Conservation (phyloP, 2,329 filamentous ascomycete genomes). For the Botryosphaeria dothidea region DNA sequence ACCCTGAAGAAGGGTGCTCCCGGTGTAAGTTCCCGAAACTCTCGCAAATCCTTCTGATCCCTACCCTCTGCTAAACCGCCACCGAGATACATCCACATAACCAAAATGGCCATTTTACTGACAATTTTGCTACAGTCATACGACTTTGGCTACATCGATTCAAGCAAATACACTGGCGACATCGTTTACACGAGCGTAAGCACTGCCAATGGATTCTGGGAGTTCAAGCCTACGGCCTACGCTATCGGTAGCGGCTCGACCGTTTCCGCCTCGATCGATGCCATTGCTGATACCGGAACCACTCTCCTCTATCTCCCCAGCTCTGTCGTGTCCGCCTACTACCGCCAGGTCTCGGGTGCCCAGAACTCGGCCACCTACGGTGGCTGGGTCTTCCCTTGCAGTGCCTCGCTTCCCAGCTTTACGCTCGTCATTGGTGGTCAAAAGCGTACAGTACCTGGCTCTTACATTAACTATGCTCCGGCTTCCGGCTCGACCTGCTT, state of each 20-base stretch:
- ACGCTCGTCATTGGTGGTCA: slow-evolving; percentile 52
- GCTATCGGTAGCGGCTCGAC: slow-evolving; percentile 52
- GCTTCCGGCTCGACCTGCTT: slow-evolving; percentile 59
- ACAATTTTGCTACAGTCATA: slow-evolving; percentile 69
- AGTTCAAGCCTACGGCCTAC: slow-evolving; percentile 60
- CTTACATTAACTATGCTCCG: slow-evolving; percentile 57
- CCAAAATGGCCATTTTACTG: no score
- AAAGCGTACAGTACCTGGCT: slow-evolving; percentile 53
- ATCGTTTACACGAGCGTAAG: slow-evolving; percentile 60
- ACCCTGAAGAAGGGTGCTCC: slow-evolving; percentile 52
- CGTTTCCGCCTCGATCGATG: slow-evolving; percentile 43
- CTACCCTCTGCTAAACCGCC: no score
- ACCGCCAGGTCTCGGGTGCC: slow-evolving; percentile 56
- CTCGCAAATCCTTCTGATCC: no score
- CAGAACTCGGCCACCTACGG: slow-evolving; percentile 49
- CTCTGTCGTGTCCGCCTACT: slow-evolving; percentile 59
- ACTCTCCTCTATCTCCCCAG: slow-evolving; percentile 63
- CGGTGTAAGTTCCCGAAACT: slow-evolving; percentile 64
- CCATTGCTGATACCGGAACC: slow-evolving; percentile 72
- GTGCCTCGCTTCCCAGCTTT: slow-evolving; percentile 54
- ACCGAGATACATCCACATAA: slow-evolving; percentile 54
- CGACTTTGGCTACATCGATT: slow-evolving; percentile 62
- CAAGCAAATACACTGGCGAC: slow-evolving; percentile 57
- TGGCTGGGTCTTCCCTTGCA: slow-evolving; percentile 59
- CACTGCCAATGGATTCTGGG: slow-evolving; percentile 63